A percentile compares a stretch with the other conserved stretches of the same genome.
Conservation (phyloP, 192 early-diverging fungal species). For the Gorgonomyces haynaldii region DNA sequence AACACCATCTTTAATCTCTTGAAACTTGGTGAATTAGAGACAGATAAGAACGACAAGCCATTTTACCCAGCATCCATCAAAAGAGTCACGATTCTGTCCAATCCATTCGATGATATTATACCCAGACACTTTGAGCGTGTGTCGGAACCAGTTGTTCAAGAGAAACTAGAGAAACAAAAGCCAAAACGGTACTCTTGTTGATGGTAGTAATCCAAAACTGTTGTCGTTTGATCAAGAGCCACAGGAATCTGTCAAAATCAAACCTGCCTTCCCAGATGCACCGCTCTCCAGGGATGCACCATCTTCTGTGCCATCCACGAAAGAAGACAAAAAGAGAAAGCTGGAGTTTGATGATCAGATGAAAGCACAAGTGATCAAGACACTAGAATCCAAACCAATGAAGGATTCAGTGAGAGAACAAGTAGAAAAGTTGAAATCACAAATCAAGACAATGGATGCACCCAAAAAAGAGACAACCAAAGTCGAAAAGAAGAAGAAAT, state of each 20-base stretch:
- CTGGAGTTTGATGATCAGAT: conserved; percentile 15
- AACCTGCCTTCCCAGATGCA: too few relatives aligned
- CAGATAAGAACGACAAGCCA: conserved; percentile 71
- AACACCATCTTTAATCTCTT: conserved; percentile 85
- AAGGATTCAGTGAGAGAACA: conserved; percentile 17
- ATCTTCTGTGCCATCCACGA: background rate
- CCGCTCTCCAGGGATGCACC: too few relatives aligned
- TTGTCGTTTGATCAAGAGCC: conserved; percentile 87
- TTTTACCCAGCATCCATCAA: conserved; percentile 59
- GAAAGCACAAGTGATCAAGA: conserved; percentile 14
- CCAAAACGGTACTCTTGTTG: conserved; percentile 42
- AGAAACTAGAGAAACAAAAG: conserved; percentile 31
- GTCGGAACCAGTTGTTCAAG: conserved; percentile 24
- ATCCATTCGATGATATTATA: conserved; percentile 87
- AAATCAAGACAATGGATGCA: conserved; percentile 50
- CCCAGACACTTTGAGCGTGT: conserved; percentile 48
- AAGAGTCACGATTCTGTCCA: conserved; percentile 55
- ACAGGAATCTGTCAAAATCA: conserved; percentile 27
- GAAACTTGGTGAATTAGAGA: conserved; percentile 70
- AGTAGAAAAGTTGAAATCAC: conserved; percentile 50
- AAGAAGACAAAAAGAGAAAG: conserved; percentile 25
- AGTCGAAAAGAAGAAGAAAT: conserved; percentile 21
- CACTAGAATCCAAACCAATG: background rate
- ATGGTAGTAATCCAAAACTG: conserved; percentile 52
- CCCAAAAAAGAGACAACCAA: conserved; percentile 14